phyloP scores from a whole-genome alignment of 73 alveolate genomes.

The Urostyla sp. region DNA sequence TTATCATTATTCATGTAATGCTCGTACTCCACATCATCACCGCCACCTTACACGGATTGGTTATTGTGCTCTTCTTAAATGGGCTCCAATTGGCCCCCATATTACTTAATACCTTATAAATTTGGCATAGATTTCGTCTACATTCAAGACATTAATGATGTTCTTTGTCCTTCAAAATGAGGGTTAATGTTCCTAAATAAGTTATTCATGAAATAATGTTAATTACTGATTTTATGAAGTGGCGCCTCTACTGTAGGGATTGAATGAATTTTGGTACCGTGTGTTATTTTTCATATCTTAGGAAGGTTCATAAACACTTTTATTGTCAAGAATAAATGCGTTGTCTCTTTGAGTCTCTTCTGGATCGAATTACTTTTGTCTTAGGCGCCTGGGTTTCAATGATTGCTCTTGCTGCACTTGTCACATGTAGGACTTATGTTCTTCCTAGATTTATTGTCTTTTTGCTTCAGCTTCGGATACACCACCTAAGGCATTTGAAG shows the following conservation, averaged over 20 bases:
- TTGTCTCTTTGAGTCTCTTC: background rate
- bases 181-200: background rate
- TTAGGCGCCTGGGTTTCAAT: conserved; percentile 11
- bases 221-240: too few species aligned
- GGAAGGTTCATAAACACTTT: conserved; percentile 27
- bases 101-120: background rate
- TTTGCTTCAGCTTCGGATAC: conserved; percentile 21
- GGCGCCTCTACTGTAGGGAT: conserved; percentile 42
- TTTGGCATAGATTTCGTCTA: conserved; percentile 26
- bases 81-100: background rate
- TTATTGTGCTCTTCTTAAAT: conserved; percentile 8
- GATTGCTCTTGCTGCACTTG: background rate
- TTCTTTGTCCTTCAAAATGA: background rate
- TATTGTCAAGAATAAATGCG: conserved; percentile 28
- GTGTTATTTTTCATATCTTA: background rate
- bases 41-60: background rate
- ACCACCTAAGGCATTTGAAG: conserved; percentile 5
- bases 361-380: background rate
- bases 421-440: conserved; percentile 1
- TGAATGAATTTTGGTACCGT: conserved; percentile 29
- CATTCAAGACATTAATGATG: background rate
- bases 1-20: conserved; percentile 1
- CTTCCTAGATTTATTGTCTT: background rate
- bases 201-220: background rate
- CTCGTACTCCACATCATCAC: background rate